phyloP scores from a whole-genome alignment of 1,284 basidiomycete genomes.

The Mycosarcoma maydis region DNA sequence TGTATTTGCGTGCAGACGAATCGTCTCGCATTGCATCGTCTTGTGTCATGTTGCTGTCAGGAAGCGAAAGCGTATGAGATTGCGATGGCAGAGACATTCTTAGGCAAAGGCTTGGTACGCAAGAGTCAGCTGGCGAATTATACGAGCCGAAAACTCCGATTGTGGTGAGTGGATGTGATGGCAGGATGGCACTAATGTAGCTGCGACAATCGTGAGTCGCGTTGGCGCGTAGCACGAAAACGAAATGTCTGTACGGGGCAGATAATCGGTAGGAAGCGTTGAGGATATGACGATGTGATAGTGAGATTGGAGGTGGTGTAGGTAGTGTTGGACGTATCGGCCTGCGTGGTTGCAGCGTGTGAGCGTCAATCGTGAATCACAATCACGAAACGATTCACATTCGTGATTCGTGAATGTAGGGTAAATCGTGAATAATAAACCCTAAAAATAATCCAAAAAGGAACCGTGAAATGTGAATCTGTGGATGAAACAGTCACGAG shows the following conservation, averaged over 20 bases:
- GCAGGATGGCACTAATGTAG: too few species aligned
- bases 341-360: not conserved
- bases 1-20: slow-evolving; percentile 49
- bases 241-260: not conserved
- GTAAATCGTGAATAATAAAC: too few species aligned
- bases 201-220: too few species aligned
- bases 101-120: too few species aligned
- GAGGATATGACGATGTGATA: not conserved
- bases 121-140: too few species aligned
- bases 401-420: too few species aligned
- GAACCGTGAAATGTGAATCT: too few species aligned
- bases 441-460: too few species aligned
- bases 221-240: not conserved
- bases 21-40: slow-evolving; percentile 49
- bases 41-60: slow-evolving; percentile 24
- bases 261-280: not conserved
- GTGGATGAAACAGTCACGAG: too few species aligned
- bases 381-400: too few species aligned
- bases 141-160: too few species aligned
- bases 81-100: slow-evolving; percentile 14
- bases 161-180: too few species aligned
- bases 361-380: not conserved
- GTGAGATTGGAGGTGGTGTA: not conserved
- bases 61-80: slow-evolving; percentile 11
- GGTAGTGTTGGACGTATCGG: slow-evolving; percentile 2